Evolutionary conservation across 768 basidiomycete genomes (phyloP).

Genomic region (Leucosporidium yakuticum): DNA sequence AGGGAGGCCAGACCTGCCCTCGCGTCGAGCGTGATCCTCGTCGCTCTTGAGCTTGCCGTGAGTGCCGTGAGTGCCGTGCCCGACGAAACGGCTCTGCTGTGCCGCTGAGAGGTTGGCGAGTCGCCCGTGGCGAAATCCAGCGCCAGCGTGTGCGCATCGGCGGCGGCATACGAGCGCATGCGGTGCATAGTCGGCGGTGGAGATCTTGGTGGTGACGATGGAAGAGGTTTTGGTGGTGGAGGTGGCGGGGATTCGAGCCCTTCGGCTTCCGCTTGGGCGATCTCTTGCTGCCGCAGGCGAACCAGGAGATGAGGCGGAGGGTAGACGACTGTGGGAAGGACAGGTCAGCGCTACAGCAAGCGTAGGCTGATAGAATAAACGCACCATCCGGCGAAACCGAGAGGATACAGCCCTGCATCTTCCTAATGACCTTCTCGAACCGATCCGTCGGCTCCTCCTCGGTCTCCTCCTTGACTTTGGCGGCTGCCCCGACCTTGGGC

Average conservation of each 20-base stretch:
- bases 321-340: conserved; percentile 10
- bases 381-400: conserved; percentile 24
- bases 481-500: no score
- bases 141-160: conserved; percentile 1
- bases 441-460: conserved; percentile 12
- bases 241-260: neutral
- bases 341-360: neutral
- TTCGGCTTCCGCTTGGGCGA: neutral
- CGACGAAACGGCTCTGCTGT: neutral
- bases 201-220: neutral
- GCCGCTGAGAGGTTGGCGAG: neutral
- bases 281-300: conserved; percentile 28
- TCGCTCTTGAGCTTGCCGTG: neutral
- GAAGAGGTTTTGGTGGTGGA: neutral
- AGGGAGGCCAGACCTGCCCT: conserved; percentile 21
- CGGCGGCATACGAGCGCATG: conserved; percentile 4
- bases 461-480: neutral
- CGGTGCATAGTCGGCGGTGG: conserved; percentile 1
- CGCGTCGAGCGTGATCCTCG: conserved; percentile 27
- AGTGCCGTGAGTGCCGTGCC: neutral
- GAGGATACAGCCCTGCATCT: conserved; percentile 21
- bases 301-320: conserved; percentile 27
- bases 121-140: conserved; percentile 12
- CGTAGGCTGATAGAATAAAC: neutral
- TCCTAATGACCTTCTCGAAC: conserved; percentile 32